These are phyloP conservation scores for Penicillium parvum DNA, from an alignment of 495 filamentous ascomycete species.

Conservation along the genomic window DNA sequence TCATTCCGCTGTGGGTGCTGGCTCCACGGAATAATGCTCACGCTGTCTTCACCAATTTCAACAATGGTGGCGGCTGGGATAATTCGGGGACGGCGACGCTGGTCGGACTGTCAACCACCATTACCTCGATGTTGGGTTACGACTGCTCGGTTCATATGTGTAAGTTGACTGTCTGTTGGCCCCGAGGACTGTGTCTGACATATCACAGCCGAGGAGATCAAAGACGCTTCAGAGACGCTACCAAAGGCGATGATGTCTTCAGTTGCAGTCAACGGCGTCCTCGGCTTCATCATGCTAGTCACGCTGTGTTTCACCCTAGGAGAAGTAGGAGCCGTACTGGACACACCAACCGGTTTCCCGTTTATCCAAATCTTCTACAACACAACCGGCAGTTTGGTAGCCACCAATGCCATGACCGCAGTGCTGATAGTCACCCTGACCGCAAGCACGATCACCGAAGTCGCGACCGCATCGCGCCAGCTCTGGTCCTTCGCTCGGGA, in stretches of 20 bases:
- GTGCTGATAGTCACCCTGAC: slow-evolving; percentile 48
- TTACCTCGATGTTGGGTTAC: slow-evolving; percentile 50
- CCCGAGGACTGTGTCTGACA: too few species aligned
- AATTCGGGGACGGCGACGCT: slow-evolving; percentile 49
- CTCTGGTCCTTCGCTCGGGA: slow-evolving; percentile 41
- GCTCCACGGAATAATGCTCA: slow-evolving; percentile 40
- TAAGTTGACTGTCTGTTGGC: slow-evolving; percentile 16
- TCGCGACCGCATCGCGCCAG: slow-evolving; percentile 54
- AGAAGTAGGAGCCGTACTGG: slow-evolving; percentile 41
- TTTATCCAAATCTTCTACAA: slow-evolving; percentile 54
- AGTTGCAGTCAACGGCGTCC: slow-evolving; percentile 44
- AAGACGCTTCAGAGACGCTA: slow-evolving; percentile 50
- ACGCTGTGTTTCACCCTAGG: slow-evolving; percentile 52
- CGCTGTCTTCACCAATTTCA: slow-evolving; percentile 50
- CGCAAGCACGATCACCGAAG: slow-evolving; percentile 48
- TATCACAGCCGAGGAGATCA: slow-evolving; percentile 49
- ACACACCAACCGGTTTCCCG: slow-evolving; percentile 40
- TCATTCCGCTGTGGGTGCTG: slow-evolving; percentile 55
- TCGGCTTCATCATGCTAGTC: slow-evolving; percentile 47
- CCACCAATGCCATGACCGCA: slow-evolving; percentile 45
- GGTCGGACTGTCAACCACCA: slow-evolving; percentile 51
- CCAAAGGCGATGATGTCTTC: slow-evolving; percentile 52
- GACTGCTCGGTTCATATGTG: slow-evolving; percentile 57
- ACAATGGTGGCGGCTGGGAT: slow-evolving; percentile 53
- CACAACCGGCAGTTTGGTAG: slow-evolving; percentile 40